Conservation (phyloP, 257 asterid genomes). For the Solanum chmielewskii region DNA sequence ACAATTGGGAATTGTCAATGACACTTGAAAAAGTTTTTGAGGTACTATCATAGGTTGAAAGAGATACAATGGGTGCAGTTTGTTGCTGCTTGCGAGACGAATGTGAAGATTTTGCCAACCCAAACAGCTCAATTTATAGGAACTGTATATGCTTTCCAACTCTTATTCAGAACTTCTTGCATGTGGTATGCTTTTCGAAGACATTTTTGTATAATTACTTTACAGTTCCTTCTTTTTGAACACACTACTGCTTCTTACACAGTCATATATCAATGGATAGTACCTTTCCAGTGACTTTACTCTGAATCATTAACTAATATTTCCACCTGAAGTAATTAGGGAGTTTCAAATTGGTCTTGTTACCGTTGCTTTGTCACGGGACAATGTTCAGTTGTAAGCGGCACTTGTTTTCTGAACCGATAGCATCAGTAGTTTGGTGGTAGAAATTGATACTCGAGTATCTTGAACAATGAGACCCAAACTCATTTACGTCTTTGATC, state of each 20-base stretch:
- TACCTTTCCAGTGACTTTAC: background rate
- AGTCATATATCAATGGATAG: background rate
- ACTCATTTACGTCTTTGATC: background rate
- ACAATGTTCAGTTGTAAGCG: background rate
- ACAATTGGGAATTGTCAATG: background rate
- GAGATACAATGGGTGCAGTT: constrained; percentile 59
- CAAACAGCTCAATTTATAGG: constrained; percentile 49
- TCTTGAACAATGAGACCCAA: background rate
- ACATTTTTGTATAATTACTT: background rate
- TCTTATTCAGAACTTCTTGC: constrained; percentile 49
- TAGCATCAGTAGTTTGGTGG: background rate
- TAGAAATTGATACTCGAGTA: background rate
- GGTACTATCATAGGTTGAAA: background rate
- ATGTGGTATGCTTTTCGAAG: constrained; percentile 40
- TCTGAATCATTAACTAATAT: background rate
- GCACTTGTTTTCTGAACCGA: background rate
- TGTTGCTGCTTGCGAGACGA: constrained; percentile 82
- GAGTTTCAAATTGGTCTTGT: background rate
- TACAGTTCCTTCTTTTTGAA: background rate
- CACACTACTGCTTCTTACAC: background rate
- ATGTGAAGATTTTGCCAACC: constrained; percentile 54
- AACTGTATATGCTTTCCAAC: constrained; percentile 58
- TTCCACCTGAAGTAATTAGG: background rate
- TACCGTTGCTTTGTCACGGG: background rate
- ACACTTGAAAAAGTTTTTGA: background rate